A percentile compares a stretch with the other conserved stretches of the same genome.
These are phyloP conservation scores for Flaveria robusta DNA, from an alignment of 129 eudicot genomes.

Conservation along the genomic window DNA sequence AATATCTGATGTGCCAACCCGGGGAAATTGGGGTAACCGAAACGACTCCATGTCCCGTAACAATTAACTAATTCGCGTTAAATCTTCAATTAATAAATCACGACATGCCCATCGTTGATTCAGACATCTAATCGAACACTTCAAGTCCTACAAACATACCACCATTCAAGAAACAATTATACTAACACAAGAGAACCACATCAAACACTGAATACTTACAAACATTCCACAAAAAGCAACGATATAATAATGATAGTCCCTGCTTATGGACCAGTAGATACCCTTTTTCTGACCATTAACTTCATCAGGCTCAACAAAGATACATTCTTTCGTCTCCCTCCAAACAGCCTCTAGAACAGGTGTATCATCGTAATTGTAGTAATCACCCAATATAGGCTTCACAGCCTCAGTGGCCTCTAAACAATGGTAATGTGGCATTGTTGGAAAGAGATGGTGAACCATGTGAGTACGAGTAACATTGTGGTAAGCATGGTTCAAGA, in stretches of 20 bases:
- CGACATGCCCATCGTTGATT: too few species aligned
- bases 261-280: slow-evolving; percentile 36
- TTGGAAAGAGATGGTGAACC: slow-evolving; percentile 38
- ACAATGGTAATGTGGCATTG: slow-evolving; percentile 42
- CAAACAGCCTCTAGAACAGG: slow-evolving; percentile 40
- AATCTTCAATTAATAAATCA: too few species aligned
- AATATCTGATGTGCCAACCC: too few species aligned
- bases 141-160: too few species aligned
- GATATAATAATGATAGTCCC: background rate
- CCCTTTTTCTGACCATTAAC: slow-evolving; percentile 35
- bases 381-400: slow-evolving; percentile 42
- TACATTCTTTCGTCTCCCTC: slow-evolving; percentile 43
- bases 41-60: too few species aligned
- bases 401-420: slow-evolving; percentile 37
- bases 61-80: too few species aligned
- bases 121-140: too few species aligned
- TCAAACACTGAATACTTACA: too few species aligned
- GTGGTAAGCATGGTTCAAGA: slow-evolving; percentile 35
- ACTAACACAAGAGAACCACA: too few species aligned
- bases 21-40: too few species aligned
- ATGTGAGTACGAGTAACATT: slow-evolving; percentile 29
- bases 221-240: too few species aligned
- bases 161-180: too few species aligned
- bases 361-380: slow-evolving; percentile 36
- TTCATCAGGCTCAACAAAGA: slow-evolving; percentile 41